Evolutionary conservation across 2,329 filamentous ascomycete species (phyloP), one percentile per base, ranked within the genome.

Genomic region (Alternaria triticimaculans): DNA sequence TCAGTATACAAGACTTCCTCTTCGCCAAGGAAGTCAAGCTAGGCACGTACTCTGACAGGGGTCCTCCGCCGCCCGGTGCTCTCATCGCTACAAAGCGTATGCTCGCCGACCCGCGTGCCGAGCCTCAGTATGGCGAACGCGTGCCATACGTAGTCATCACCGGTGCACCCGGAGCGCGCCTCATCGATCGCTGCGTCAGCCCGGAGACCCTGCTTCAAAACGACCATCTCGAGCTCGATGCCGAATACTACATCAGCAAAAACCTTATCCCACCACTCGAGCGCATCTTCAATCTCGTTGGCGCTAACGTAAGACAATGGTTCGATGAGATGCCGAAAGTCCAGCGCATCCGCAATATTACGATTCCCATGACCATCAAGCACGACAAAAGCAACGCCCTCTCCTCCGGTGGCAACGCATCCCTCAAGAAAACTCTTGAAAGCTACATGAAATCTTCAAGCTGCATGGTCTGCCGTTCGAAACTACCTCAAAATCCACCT

Each of bases 251-350:
- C 82, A 98, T 99, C 73, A 89, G 87, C 18, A 98, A 97, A 83
- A 98, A 97, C 76, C 78, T 99, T 9, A 96, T 99, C 54, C 96
- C 96, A 6, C 96, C 96, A 0, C 86, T 99, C 0, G 95, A 98
- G 80, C 90, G 96, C 26, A 97, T 99, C 68, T 97, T 99, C 83
- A 97, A 96, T 74, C 89, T 99, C 3, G 92, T 98, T 3, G 96
- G 96, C 7, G 96, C 94, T 30, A 97, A 96, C 76, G 92, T 98
- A 0, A 84, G 92, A 18, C 87, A 88, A 63, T 99, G 96, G 96
- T 98, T 94, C 75, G 93, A 97, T 67, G 94, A 97, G 80, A 96
- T 98, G 93, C 95, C 95, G 49, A 97, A 96, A 78, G 85, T 96
- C 20, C 92, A 94, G 75, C 89, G 91, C 9, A 88, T 95, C 49